These are phyloP conservation scores for Atkinsonella hypoxylon DNA, from an alignment of 2,329 filamentous ascomycete species.

Conservation along the genomic window DNA sequence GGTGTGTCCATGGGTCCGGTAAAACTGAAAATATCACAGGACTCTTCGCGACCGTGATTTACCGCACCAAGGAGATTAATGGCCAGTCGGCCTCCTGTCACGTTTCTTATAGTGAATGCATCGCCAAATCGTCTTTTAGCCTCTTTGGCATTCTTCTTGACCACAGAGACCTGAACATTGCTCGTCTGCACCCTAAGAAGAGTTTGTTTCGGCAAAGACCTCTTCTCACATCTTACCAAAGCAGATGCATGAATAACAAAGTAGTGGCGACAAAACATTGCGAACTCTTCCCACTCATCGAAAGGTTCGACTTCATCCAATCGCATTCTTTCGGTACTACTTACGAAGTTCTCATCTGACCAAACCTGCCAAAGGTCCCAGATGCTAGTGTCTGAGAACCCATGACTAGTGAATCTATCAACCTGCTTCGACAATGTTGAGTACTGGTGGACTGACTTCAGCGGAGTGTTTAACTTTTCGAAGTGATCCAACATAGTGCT, in stretches of 20 bases:
- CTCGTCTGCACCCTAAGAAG: background rate
- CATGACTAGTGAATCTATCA: conserved; percentile 53
- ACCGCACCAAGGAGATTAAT: conserved; percentile 33
- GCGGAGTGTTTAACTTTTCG: conserved; percentile 63
- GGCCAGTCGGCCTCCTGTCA: conserved; percentile 30
- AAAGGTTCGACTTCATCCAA: conserved; percentile 71
- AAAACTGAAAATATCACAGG: conserved; percentile 37
- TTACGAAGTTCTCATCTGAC: conserved; percentile 57
- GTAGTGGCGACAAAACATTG: conserved; percentile 75
- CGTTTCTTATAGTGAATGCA: conserved; percentile 28
- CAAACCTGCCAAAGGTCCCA: conserved; percentile 75
- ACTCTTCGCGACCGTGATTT: conserved; percentile 30
- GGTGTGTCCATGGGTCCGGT: conserved; percentile 10
- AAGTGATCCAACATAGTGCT: conserved; percentile 78
- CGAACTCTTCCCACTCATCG: conserved; percentile 94
- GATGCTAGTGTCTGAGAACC: conserved; percentile 52
- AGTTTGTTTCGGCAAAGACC: too few relatives aligned
- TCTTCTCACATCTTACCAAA: background rate
- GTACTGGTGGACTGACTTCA: conserved; percentile 64
- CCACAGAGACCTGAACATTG: conserved; percentile 7
- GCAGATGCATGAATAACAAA: conserved; percentile 54
- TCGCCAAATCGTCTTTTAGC: conserved; percentile 49
- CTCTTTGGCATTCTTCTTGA: conserved; percentile 7
- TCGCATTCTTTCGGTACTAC: conserved; percentile 40
- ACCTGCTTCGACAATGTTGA: conserved; percentile 54